phyloP scores from a whole-genome alignment of 2,329 filamentous ascomycete genomes.

The Cladobotryum mycophilum region DNA sequence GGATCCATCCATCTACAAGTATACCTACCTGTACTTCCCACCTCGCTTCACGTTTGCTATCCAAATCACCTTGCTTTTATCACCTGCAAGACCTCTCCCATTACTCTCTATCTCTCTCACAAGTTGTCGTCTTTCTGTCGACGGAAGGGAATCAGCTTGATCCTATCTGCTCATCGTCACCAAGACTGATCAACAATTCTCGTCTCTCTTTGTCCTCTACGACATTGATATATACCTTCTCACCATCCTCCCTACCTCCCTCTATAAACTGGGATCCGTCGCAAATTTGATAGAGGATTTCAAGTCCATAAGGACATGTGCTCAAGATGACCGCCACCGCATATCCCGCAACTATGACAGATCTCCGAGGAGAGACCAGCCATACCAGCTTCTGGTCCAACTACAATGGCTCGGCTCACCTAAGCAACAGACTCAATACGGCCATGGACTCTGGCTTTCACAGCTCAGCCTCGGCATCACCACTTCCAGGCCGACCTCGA shows the following conservation, averaged over 20 bases:
- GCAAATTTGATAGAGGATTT: constrained; percentile 1
- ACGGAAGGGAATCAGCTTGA: too few species aligned
- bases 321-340: constrained; percentile 53
- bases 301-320: constrained; percentile 36
- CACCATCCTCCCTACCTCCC: background rate
- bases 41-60: background rate
- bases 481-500: constrained; percentile 44
- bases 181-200: too few species aligned
- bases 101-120: too few species aligned
- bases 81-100: background rate
- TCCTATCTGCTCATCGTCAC: too few species aligned
- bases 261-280: background rate
- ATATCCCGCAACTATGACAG: constrained; percentile 57
- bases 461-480: constrained; percentile 38
- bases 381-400: constrained; percentile 53
- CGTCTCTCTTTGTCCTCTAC: background rate
- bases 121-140: too few species aligned
- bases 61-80: background rate
- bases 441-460: constrained; percentile 44
- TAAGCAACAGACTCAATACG: constrained; percentile 44
- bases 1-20: constrained; percentile 34
- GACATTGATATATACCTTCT: background rate
- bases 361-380: constrained; percentile 53
- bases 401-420: constrained; percentile 49
- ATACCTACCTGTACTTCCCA: constrained; percentile 26